Conservation (phyloP, 345 rosid genomes). For the Moringa oleifera region DNA sequence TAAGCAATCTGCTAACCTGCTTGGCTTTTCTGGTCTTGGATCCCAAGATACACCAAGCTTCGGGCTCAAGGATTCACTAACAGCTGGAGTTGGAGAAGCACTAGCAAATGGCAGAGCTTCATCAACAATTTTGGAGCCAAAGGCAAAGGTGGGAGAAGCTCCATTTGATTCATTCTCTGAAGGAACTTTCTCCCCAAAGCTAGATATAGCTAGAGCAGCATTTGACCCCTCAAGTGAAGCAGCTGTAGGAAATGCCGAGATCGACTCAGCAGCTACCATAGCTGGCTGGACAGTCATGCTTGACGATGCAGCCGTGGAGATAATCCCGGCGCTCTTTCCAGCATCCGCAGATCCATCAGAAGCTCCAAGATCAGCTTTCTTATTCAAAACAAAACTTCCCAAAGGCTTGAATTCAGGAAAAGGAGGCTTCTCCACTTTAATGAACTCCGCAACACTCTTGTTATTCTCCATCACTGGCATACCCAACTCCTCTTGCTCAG, state of each 20-base stretch:
- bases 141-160: slow-evolving; percentile 12
- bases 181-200: slow-evolving; percentile 26
- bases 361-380: slow-evolving; percentile 25
- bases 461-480: slow-evolving; percentile 21
- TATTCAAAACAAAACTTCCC: slow-evolving; percentile 24
- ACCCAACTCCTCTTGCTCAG: slow-evolving; percentile 35
- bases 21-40: slow-evolving; percentile 25
- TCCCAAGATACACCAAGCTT: slow-evolving; percentile 21
- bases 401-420: slow-evolving; percentile 29
- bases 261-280: slow-evolving; percentile 24
- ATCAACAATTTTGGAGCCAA: slow-evolving; percentile 18
- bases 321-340: slow-evolving; percentile 29
- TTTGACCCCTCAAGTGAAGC: slow-evolving; percentile 17
- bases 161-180: slow-evolving; percentile 31
- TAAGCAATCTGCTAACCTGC: slow-evolving; percentile 31
- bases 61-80: slow-evolving; percentile 22
- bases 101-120: slow-evolving; percentile 7
- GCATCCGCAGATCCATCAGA: slow-evolving; percentile 27
- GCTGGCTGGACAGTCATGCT: slow-evolving; percentile 30
- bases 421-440: slow-evolving; percentile 23
- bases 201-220: slow-evolving; percentile 18
- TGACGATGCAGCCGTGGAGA: slow-evolving; percentile 24
- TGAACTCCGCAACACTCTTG: slow-evolving; percentile 30
- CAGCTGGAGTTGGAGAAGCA: slow-evolving; percentile 5
- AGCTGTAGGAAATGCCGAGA: slow-evolving; percentile 22